Percentiles rank a stretch among this genome's conserved stretches.
phyloP scores from a whole-genome alignment of 257 asterid genomes.

The Gentiana macrophylla region DNA sequence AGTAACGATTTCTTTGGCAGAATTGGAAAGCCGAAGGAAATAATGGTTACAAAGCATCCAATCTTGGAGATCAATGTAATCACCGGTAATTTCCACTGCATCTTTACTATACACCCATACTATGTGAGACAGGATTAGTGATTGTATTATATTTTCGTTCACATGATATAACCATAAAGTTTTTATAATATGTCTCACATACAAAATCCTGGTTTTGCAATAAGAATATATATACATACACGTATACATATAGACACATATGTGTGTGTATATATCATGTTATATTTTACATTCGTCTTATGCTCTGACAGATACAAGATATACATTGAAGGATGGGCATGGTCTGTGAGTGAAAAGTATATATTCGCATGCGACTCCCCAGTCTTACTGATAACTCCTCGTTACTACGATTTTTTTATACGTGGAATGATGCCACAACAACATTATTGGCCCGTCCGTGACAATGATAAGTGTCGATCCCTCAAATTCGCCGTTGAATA shows the following conservation, averaged over 20 bases:
- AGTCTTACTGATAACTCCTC: constrained; percentile 49
- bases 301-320: constrained; percentile 56
- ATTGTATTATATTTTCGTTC: no score
- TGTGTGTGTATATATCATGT: background rate
- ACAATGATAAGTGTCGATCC: constrained; percentile 53
- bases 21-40: constrained; percentile 18
- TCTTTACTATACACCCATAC: background rate
- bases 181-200: no score
- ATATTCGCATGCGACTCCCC: constrained; percentile 84
- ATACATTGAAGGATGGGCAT: constrained; percentile 78
- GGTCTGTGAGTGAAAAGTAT: constrained; percentile 89
- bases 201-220: background rate
- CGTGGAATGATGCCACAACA: constrained; percentile 68
- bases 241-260: background rate
- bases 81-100: constrained; percentile 15
- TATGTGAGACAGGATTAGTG: no score
- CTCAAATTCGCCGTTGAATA: constrained; percentile 77
- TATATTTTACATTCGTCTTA: background rate
- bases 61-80: constrained; percentile 25
- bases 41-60: constrained; percentile 22
- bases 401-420: constrained; percentile 66
- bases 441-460: constrained; percentile 83
- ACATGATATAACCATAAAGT: no score
- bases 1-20: constrained; percentile 4
- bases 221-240: background rate